Evolutionary conservation across 176 grass and related monocot genomes (phyloP).

Genomic region (Cenchrus americanus): DNA sequence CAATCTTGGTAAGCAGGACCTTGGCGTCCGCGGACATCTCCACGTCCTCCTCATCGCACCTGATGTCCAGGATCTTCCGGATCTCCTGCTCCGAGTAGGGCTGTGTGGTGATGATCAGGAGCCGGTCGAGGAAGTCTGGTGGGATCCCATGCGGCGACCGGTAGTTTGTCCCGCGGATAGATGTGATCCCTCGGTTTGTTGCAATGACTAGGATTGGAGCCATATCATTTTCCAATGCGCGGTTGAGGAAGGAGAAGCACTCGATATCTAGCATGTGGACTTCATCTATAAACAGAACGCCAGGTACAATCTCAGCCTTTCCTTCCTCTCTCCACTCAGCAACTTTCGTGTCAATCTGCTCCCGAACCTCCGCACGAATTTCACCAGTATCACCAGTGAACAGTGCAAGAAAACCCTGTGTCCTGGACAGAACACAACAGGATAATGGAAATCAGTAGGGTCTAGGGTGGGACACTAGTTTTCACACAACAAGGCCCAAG

Average conservation of each 20-base stretch:
- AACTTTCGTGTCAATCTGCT: conserved; percentile 92
- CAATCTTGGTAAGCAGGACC: conserved; percentile 88
- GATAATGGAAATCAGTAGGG: conserved; percentile 1
- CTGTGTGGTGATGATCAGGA: conserved; percentile 79
- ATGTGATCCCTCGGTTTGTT: conserved; percentile 86
- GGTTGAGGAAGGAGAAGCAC: conserved; percentile 94
- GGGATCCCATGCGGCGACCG: conserved; percentile 84
- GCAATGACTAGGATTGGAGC: conserved; percentile 88
- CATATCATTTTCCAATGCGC: conserved; percentile 90
- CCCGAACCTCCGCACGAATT: conserved; percentile 86
- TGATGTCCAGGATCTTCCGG: conserved; percentile 78
- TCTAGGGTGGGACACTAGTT: too few relatives aligned
- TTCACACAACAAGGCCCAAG: too few relatives aligned
- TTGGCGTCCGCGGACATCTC: conserved; percentile 84
- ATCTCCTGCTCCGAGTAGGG: conserved; percentile 74
- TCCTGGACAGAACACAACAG: conserved; percentile 56
- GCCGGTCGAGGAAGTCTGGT: conserved; percentile 79
- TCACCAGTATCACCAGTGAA: conserved; percentile 98
- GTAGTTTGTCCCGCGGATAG: conserved; percentile 89
- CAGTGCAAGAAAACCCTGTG: conserved; percentile 92
- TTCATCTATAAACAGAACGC: conserved; percentile 93
- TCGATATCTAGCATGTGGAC: conserved; percentile 98
- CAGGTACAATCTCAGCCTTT: conserved; percentile 92
- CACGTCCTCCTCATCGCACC: conserved; percentile 83
- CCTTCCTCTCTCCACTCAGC: conserved; percentile 97